A percentile compares a stretch with the other conserved stretches of the same genome.
phyloP scores from a whole-genome alignment of 1,284 basidiomycete genomes.

The Moesziomyces sp. region DNA sequence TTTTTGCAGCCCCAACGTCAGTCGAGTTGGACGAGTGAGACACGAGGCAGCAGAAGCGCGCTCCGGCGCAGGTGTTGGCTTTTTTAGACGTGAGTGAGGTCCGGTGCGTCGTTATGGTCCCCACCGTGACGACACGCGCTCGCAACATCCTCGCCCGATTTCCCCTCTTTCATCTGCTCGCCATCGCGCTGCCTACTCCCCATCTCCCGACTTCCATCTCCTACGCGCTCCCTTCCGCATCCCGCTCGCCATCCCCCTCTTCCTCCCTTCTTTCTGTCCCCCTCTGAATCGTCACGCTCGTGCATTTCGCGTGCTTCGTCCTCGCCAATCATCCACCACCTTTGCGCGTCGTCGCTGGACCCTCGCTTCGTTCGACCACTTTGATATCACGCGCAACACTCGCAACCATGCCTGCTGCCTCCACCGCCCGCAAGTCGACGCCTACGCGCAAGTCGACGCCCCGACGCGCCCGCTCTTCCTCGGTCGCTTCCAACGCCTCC shows the following conservation, averaged over 20 bases:
- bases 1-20: no score
- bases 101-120: neutral
- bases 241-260: neutral
- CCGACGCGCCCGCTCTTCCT: slow-evolving; percentile 60
- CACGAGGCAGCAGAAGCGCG: neutral
- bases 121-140: neutral
- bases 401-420: slow-evolving; percentile 36
- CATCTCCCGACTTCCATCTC: neutral
- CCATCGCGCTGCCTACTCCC: slow-evolving; percentile 16
- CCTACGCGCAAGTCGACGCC: slow-evolving; percentile 58
- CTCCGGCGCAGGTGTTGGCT: slow-evolving; percentile 1
- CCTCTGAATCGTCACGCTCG: neutral
- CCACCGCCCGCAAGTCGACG: slow-evolving; percentile 41
- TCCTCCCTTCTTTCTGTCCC: neutral
- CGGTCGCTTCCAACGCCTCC: slow-evolving; percentile 59
- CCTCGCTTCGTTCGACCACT: slow-evolving; percentile 3
- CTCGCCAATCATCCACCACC: slow-evolving; percentile 2
- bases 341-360: slow-evolving; percentile 2
- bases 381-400: no score
- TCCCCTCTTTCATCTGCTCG: slow-evolving; percentile 8
- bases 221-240: neutral
- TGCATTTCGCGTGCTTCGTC: neutral
- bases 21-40: neutral
- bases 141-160: neutral
- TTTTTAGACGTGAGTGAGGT: slow-evolving; percentile 1